These are phyloP conservation scores for Mesotaenium endlicherianum DNA, from an alignment of 139 green algal genomes.

Conservation along the genomic window DNA sequence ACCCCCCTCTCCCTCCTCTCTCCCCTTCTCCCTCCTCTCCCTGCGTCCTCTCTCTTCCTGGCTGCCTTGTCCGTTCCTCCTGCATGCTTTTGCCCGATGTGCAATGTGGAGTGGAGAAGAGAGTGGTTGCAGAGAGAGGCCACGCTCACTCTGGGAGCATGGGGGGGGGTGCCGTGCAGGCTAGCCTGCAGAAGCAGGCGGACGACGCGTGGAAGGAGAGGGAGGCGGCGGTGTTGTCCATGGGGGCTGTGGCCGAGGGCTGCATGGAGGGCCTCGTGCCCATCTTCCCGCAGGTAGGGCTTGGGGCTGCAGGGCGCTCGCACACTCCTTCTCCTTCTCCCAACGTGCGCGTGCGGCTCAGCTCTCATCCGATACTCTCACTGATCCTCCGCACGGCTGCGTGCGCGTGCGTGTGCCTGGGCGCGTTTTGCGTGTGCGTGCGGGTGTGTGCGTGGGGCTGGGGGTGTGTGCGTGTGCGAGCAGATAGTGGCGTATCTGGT, in stretches of 20 bases:
- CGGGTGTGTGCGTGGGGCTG: too few relatives aligned
- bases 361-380: too few relatives aligned
- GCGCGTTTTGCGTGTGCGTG: too few relatives aligned
- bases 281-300: conserved; percentile 18
- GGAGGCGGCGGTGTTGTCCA: conserved; percentile 83
- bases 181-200: not conserved
- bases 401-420: too few relatives aligned
- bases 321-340: too few relatives aligned
- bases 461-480: not conserved
- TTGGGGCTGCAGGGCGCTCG: not conserved
- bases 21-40: conserved; percentile 5
- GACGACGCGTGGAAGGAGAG: conserved; percentile 64
- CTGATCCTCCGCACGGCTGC: too few relatives aligned
- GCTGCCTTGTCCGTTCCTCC: not conserved
- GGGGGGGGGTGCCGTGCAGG: too few relatives aligned
- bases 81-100: too few relatives aligned
- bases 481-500: conserved; percentile 79
- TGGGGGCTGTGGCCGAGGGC: conserved; percentile 87
- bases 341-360: too few relatives aligned
- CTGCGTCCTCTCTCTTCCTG: not conserved
- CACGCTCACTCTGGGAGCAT: too few relatives aligned
- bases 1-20: not conserved
- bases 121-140: too few relatives aligned
- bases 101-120: too few relatives aligned
- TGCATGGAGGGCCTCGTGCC: conserved; percentile 63